Conservation (phyloP, 331 rosid genomes). For the Dryas integrifolia region DNA sequence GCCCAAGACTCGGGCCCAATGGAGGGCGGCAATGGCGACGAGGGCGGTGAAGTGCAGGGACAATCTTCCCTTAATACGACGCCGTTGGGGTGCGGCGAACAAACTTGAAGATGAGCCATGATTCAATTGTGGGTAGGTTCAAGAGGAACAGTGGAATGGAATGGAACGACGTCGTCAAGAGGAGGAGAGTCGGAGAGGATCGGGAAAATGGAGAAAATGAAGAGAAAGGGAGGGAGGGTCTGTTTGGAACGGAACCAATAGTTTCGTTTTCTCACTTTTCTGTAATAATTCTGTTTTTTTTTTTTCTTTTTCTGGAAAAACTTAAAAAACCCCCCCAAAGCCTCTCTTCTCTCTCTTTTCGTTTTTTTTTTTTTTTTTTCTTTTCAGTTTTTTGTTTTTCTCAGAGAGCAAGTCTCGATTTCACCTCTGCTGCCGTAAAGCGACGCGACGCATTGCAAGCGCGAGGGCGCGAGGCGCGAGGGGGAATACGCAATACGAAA, state of each 20-base stretch:
- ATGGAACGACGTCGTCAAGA: background rate
- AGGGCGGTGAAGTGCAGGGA: slow-evolving; percentile 30
- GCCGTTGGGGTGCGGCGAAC: slow-evolving; percentile 36
- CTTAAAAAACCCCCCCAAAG: slow-evolving; percentile 7
- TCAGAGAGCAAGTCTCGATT: background rate
- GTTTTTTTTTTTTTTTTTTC: background rate
- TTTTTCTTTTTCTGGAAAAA: background rate
- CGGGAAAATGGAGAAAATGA: background rate
- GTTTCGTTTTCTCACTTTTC: background rate
- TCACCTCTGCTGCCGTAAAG: background rate
- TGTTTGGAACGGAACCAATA: background rate
- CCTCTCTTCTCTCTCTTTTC: background rate
- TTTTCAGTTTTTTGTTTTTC: background rate
- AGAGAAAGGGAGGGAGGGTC: background rate
- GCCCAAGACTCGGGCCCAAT: slow-evolving; percentile 44
- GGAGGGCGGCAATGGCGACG: slow-evolving; percentile 36
- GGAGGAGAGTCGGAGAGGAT: background rate
- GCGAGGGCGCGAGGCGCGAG: background rate
- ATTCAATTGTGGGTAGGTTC: background rate
- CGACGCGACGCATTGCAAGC: slow-evolving; percentile 31
- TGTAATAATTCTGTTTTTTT: background rate
- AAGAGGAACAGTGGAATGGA: background rate
- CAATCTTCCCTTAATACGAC: slow-evolving; percentile 43
- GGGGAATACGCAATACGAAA: background rate
- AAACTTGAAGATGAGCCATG: slow-evolving; percentile 56